Evolutionary conservation across 2,329 filamentous ascomycete genomes (phyloP), one percentile per base, ranked within the genome.

Genomic region (Fusarium graminum): DNA sequence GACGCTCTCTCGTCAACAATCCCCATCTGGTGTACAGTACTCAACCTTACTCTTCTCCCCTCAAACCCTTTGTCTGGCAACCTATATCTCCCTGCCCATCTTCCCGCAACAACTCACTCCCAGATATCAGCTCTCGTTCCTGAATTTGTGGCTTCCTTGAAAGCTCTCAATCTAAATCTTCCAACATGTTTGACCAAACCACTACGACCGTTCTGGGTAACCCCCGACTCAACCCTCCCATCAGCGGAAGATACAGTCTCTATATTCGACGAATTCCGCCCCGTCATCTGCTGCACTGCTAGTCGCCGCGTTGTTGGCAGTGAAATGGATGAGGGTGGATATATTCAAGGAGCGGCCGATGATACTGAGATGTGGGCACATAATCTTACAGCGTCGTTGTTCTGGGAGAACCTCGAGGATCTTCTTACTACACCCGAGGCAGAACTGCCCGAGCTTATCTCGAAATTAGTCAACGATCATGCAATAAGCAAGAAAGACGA

Each of bases 1-100:
- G 95, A 99, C 79, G 94, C 95, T 16, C 84, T 99, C 17, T 93
- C 91, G 71, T 97, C 97, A 78, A 98, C 95, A 0, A 84, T 98
- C 26, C 94, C 95, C 3, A 92, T 97, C 64, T 99, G 95, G 95
- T 94, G 92, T 77, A 88, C 90, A 63, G 92, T 97, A 17, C 79
- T 97, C 71, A 98, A 98, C 78, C 83, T 86, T 44, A 82, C 88
- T 4, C 80, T 98, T 6, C 97, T 97, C 75, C 90, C 91, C 0
- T 78, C 82, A 19, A 68, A 80, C 50, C 75, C 79, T 6, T 63
- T 75, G 10, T 75, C 68, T 3, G 82, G 90, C 72, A 70, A 77
- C 2, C 83, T 98, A 9, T 85, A 88, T 71, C 90, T 92, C 6
- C 92, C 93, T 2, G 88, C 90, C 2, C 85, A 89, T 61, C 87